Base-by-base conservation (phyloP, 768 basidiomycete species). In the Cyclocybe aegerita region DNA sequence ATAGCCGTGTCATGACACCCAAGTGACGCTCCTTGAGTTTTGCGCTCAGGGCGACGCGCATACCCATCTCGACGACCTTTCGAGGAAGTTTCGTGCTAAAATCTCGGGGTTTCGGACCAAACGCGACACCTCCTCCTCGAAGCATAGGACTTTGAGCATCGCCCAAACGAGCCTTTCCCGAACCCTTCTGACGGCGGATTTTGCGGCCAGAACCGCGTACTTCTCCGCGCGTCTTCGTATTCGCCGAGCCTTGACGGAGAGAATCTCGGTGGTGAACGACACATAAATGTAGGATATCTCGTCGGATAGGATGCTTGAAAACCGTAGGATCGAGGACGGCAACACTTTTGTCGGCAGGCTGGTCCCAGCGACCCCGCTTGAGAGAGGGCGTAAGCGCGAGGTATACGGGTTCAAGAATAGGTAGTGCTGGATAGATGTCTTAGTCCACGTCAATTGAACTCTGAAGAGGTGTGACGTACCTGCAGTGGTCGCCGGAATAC, bases 221-320 rank as follows among this genome's bases (percentile, higher is more conserved):
- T 68, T 98, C 93, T 16, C 81, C 84, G 49, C 97, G 88, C 31
- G 89, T 93, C 70, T 97, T 98, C 12, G 93, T 97, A 55, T 77
- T 86, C 16, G 92, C 93, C 9, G 90, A 88, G 29, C 96, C 96
- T 73, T 93, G 89, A n/a, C 96, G 86, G 11, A 94, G 78, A 14
- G 85, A 81, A 62, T 97, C 92, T 36, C 88, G 83, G 64, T 97
- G 80, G 60, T 96, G 91, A 5, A 88, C 81, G 32, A 94, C 86
- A 63, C 94, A 96, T 39, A 93, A 80, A 66, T 98, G 95, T 3
- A 98, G 81, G 55, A 99, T 90, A 67, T 98, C 95, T 15, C 85
- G 82, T 43, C 96, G 90, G 39, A 94, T 82, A 36, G 94, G 92
- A 58, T 92, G 86, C 53, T 81, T 77, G 71, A 98, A 99, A 30